Evolutionary conservation across 108 stramenopile species (phyloP).

Genomic region (Aureococcus anophagefferens): DNA sequence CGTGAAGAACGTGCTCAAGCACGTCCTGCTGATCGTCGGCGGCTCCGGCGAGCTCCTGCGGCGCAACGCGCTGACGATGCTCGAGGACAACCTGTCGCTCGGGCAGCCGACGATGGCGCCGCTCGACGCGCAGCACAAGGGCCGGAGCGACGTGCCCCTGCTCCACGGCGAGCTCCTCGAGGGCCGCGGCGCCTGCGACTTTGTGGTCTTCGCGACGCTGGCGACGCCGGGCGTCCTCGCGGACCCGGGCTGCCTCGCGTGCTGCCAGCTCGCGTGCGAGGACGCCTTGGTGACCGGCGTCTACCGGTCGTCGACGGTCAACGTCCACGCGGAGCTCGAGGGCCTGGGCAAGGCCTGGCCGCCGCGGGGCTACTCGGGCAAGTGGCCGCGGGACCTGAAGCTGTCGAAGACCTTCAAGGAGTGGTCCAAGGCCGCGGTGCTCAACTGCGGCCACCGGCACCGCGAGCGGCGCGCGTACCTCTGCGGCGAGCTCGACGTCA

Average conservation of each 20-base stretch:
- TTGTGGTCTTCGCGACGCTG: background rate
- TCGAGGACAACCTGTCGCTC: background rate
- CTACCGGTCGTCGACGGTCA: conserved; percentile 3
- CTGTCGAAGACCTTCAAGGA: conserved; percentile 30
- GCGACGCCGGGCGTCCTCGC: background rate
- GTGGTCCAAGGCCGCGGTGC: conserved; percentile 22
- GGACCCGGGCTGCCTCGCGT: background rate
- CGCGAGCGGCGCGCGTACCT: conserved; percentile 31
- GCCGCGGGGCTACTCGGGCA: conserved; percentile 13
- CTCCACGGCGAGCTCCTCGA: background rate
- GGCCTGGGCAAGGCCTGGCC: conserved; percentile 21
- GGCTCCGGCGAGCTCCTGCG: background rate
- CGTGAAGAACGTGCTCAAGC: no score
- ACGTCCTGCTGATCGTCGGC: background rate
- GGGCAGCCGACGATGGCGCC: background rate
- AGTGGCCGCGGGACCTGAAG: conserved; percentile 24
- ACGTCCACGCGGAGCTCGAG: conserved; percentile 33
- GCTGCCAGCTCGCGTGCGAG: background rate
- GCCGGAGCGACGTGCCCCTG: background rate
- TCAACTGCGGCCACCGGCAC: conserved; percentile 15
- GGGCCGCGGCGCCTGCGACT: background rate
- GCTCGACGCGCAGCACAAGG: background rate
- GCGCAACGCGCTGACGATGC: background rate
- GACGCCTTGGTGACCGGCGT: conserved; percentile 6
- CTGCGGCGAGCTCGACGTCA: conserved; percentile 20